Conservation (phyloP, 768 basidiomycete species). For the Cyathus striatus region DNA sequence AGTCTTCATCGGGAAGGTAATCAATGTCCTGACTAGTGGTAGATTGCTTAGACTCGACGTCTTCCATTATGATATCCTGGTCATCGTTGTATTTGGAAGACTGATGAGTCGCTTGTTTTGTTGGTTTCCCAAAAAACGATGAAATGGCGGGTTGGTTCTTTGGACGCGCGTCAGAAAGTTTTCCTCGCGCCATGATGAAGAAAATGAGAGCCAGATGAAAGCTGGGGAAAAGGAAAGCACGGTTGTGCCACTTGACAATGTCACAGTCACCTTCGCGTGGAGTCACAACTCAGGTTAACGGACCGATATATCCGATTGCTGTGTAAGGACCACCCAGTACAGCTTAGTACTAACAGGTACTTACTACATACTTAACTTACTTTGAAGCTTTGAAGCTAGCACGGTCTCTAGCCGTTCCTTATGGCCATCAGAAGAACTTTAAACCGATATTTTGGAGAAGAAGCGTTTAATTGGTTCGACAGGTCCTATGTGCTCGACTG, state of each 20-base stretch:
- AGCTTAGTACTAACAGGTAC: no score
- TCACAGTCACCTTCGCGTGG: neutral
- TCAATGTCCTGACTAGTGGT: neutral
- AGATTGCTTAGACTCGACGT: constrained; percentile 10
- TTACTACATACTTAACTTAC: no score
- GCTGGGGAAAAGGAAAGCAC: no score
- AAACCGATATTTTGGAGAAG: constrained; percentile 27
- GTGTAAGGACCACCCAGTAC: no score
- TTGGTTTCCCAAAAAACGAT: constrained; percentile 53
- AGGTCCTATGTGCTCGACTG: constrained; percentile 51
- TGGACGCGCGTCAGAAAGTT: constrained; percentile 25
- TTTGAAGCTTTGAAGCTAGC: no score
- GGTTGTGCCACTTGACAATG: no score
- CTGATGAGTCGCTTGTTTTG: no score
- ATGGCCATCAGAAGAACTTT: no score
- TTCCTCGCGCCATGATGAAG: constrained; percentile 45
- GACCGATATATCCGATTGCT: no score
- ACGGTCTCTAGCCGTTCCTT: no score
- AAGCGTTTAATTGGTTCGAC: constrained; percentile 36
- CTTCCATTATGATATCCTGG: constrained; percentile 30
- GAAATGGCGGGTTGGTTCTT: constrained; percentile 50
- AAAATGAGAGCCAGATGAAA: no score
- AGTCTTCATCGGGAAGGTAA: neutral
- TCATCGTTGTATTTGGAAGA: constrained; percentile 18
- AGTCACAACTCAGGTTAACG: no score